phyloP scores from a whole-genome alignment of 1,284 basidiomycete species.

The Malassezia caprae region DNA sequence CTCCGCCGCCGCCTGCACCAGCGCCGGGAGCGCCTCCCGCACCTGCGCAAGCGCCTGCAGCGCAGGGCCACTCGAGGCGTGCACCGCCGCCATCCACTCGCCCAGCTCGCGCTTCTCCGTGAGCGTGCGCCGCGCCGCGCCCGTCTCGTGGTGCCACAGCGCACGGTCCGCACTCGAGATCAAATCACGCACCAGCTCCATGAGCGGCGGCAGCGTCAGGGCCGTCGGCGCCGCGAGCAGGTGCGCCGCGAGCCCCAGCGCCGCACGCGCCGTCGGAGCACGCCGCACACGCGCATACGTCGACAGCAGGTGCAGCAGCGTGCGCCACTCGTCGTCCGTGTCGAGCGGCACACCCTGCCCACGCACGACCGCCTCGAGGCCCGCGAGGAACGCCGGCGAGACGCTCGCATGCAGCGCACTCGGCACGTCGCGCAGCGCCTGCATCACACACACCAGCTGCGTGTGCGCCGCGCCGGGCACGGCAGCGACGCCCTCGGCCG shows the following conservation, averaged over 20 bases:
- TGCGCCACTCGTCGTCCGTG: conserved; percentile 89
- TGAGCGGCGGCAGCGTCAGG: conserved; percentile 72
- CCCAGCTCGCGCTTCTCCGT: conserved; percentile 46
- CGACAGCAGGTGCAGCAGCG: conserved; percentile 79
- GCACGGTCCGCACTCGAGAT: conserved; percentile 50
- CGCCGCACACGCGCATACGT: conserved; percentile 63
- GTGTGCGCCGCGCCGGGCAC: conserved; percentile 58
- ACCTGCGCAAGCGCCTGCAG: conserved; percentile 60
- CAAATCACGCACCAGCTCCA: conserved; percentile 77
- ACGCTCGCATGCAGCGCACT: conserved; percentile 67
- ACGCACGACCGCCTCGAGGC: conserved; percentile 67
- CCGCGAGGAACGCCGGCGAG: conserved; percentile 79
- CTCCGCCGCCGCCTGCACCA: conserved; percentile 22
- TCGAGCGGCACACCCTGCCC: conserved; percentile 52
- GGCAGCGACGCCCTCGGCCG: conserved; percentile 2
- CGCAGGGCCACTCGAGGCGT: conserved; percentile 67
- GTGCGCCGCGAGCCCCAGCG: conserved; percentile 58
- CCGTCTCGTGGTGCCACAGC: conserved; percentile 24
- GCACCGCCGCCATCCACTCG: conserved; percentile 36
- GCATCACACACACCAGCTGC: conserved; percentile 85
- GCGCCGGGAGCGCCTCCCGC: conserved; percentile 24
- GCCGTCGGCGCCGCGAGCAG: conserved; percentile 48
- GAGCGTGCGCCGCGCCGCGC: conserved; percentile 23
- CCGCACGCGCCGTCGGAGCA: conserved; percentile 73
- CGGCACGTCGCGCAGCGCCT: conserved; percentile 72